phyloP scores from a whole-genome alignment of 805 yeast species.

The Pichia kluyveri region DNA sequence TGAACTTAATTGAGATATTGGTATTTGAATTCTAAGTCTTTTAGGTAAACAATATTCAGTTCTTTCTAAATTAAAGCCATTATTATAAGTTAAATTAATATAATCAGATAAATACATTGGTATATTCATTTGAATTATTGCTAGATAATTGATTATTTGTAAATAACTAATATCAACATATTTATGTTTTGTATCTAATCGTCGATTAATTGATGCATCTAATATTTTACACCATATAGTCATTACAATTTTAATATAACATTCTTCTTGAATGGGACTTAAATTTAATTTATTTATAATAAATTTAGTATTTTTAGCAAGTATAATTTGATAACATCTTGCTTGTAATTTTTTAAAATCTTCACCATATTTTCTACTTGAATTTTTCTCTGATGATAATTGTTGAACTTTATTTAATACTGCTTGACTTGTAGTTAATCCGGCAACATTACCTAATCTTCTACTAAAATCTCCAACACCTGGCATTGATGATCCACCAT shows the following conservation, averaged over 20 bases:
- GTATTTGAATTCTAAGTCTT: constrained; percentile 12
- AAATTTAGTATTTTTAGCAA: constrained; percentile 39
- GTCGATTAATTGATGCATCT: background rate
- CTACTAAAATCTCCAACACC: constrained; percentile 41
- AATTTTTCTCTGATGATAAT: constrained; percentile 7
- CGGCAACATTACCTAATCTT: constrained; percentile 42
- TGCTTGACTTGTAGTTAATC: constrained; percentile 19
- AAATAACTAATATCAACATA: constrained; percentile 7
- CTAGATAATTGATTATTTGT: constrained; percentile 39
- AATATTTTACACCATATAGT: constrained; percentile 16
- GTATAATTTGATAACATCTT: constrained; percentile 26
- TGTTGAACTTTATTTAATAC: constrained; percentile 8
- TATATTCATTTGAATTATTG: constrained; percentile 35
- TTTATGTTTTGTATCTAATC: constrained; percentile 6
- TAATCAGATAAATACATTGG: constrained; percentile 47
- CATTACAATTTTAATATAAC: constrained; percentile 24
- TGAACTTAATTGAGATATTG: constrained; percentile 1
- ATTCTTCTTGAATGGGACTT: constrained; percentile 3
- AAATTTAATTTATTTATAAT: constrained; percentile 26
- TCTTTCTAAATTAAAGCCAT: constrained; percentile 36
- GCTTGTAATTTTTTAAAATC: constrained; percentile 14
- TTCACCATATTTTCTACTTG: constrained; percentile 16
- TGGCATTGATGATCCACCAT: background rate
- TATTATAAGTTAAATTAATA: constrained; percentile 31
- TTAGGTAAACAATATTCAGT: constrained; percentile 15